Percentiles rank a stretch among this genome's conserved stretches.
Evolutionary conservation across 257 asterid genomes (phyloP).

Genomic region (Rhazya stricta): DNA sequence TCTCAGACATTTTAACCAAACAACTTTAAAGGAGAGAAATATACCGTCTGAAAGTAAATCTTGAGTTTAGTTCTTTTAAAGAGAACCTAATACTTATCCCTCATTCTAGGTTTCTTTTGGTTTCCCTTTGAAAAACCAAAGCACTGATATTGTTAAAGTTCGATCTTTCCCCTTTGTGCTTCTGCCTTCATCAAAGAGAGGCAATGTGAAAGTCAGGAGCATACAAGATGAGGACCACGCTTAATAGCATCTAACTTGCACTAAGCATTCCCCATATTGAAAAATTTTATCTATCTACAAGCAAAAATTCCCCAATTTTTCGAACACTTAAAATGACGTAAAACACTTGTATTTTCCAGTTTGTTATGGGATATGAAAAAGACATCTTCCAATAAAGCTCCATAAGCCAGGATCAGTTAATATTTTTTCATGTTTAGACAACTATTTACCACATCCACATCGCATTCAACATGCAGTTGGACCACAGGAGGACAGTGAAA

Average conservation of each 20-base stretch:
- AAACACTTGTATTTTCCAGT: too few species aligned
- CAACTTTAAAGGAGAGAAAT: not conserved
- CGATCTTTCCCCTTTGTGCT: not conserved
- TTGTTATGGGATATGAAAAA: too few species aligned
- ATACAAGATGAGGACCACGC: not conserved
- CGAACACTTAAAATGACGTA: too few species aligned
- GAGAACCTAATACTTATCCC: not conserved
- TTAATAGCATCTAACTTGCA: not conserved
- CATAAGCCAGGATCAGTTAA: not conserved
- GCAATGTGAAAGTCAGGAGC: not conserved
- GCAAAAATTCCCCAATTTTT: too few species aligned
- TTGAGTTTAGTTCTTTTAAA: not conserved
- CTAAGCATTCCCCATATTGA: not conserved
- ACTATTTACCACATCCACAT: not conserved
- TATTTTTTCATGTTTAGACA: too few species aligned
- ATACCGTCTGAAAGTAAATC: not conserved
- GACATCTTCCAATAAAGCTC: not conserved
- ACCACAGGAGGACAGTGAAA: not conserved
- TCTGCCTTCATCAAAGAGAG: not conserved
- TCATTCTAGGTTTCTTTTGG: not conserved
- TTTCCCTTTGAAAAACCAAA: not conserved
- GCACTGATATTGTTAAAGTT: not conserved
- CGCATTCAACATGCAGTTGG: not conserved
- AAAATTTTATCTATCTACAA: too few species aligned
- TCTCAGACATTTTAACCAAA: not conserved